These are phyloP conservation scores for Smallanthus sonchifolius DNA, from an alignment of 129 eudicot species.

Conservation along the genomic window DNA sequence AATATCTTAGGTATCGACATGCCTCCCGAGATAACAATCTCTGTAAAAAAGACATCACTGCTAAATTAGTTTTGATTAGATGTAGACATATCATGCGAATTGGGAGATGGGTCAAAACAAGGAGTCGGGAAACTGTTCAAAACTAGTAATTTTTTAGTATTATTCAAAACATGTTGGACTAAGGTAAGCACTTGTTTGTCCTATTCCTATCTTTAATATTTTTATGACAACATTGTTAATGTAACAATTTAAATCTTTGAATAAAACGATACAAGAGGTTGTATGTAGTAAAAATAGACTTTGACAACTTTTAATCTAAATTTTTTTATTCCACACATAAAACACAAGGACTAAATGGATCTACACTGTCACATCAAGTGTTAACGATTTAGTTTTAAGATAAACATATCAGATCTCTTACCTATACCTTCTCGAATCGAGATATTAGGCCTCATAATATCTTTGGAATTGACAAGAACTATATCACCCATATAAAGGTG, in stretches of 20 bases:
- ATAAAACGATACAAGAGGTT: too few species aligned
- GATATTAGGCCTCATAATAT: constrained; percentile 64
- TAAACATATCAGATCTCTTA: constrained; percentile 20
- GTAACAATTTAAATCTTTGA: too few species aligned
- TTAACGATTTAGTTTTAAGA: neutral
- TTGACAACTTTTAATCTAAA: neutral
- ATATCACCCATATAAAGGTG: constrained; percentile 84
- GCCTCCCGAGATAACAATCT: constrained; percentile 86
- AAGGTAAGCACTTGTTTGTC: neutral
- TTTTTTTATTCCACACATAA: neutral
- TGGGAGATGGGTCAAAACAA: too few species aligned
- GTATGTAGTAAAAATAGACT: neutral
- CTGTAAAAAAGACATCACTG: constrained; percentile 27
- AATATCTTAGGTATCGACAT: constrained; percentile 70
- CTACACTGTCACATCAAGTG: neutral
- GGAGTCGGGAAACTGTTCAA: too few species aligned
- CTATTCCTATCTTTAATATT: neutral
- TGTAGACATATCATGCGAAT: too few species aligned
- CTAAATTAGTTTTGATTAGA: neutral
- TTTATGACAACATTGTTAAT: too few species aligned
- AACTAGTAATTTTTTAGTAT: too few species aligned
- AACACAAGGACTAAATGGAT: neutral
- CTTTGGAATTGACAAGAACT: constrained; percentile 62
- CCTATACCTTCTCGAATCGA: constrained; percentile 89
- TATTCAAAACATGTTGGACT: neutral